phyloP scores from a whole-genome alignment of 371 early-diverging fungal species.

The Mucor circinelloides region DNA sequence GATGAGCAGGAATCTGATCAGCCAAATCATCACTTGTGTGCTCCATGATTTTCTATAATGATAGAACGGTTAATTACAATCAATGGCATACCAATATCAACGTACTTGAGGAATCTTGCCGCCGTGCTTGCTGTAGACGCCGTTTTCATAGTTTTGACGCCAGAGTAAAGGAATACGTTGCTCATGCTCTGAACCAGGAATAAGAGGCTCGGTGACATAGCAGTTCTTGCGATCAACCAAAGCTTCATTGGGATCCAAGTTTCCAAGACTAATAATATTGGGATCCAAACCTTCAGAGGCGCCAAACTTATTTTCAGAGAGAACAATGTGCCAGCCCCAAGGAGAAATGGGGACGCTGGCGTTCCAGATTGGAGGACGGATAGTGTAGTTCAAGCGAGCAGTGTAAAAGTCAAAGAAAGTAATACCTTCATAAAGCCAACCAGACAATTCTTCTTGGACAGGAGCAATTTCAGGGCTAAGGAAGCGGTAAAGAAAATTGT shows the following conservation, averaged over 20 bases:
- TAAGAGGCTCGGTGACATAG: constrained; percentile 40
- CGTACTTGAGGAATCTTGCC: constrained; percentile 34
- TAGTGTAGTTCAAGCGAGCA: constrained; percentile 42
- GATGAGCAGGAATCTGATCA: constrained; percentile 32
- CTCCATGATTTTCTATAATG: constrained; percentile 15
- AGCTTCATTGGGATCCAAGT: constrained; percentile 32
- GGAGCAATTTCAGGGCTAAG: constrained; percentile 18
- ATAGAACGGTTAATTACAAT: neutral
- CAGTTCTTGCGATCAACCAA: constrained; percentile 37
- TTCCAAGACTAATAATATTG: constrained; percentile 46
- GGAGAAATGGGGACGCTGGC: constrained; percentile 40
- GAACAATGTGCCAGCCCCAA: constrained; percentile 37
- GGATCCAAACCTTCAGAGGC: constrained; percentile 38
- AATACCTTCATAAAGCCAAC: constrained; percentile 49
- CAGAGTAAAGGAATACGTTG: constrained; percentile 32
- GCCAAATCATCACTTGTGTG: constrained; percentile 24
- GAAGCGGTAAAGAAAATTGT: constrained; percentile 46
- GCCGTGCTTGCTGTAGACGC: constrained; percentile 22
- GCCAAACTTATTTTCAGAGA: constrained; percentile 39
- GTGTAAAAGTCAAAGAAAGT: constrained; percentile 51
- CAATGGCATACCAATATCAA: neutral
- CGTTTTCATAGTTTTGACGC: constrained; percentile 34
- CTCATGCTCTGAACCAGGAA: constrained; percentile 8
- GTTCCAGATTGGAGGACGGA: constrained; percentile 45
- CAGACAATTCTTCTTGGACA: constrained; percentile 23